Evolutionary conservation across 169 alveolate species (phyloP).

Genomic region (Eimeria nieschulzi): DNA sequence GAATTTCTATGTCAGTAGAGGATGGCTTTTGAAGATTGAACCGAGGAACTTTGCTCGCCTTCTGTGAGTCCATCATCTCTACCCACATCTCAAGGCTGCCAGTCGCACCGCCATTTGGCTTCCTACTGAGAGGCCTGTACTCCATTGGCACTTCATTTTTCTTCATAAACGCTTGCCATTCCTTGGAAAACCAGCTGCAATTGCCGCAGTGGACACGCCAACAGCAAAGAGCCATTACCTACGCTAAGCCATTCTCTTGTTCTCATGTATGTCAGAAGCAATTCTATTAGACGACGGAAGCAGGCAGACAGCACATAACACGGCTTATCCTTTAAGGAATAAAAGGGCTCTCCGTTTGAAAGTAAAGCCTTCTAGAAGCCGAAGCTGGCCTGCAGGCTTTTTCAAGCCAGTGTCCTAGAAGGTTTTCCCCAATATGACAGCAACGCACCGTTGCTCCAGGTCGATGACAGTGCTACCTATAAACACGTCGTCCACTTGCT

Average conservation of each 20-base stretch:
- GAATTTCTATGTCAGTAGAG: conserved; percentile 85
- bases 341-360: background rate
- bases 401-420: background rate
- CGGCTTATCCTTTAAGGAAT: background rate
- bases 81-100: conserved; percentile 88
- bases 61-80: conserved; percentile 84
- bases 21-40: conserved; percentile 84
- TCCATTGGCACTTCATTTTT: conserved; percentile 89
- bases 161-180: conserved; percentile 91
- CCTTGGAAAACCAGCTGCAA: conserved; percentile 89
- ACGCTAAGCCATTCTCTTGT: too few relatives aligned
- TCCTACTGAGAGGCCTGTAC: conserved; percentile 83
- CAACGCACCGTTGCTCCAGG: conserved; percentile 84
- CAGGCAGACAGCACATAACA: background rate
- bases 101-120: conserved; percentile 66
- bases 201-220: background rate
- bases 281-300: background rate
- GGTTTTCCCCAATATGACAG: background rate
- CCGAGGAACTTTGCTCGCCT: conserved; percentile 83
- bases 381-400: background rate
- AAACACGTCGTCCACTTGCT: conserved; percentile 82
- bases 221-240: background rate
- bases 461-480: conserved; percentile 91
- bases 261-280: background rate
- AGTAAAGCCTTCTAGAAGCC: background rate